A percentile compares a stretch with the other conserved stretches of the same genome.
Conservation (phyloP, 2,329 filamentous ascomycete species). For the Xylariales sp. region DNA sequence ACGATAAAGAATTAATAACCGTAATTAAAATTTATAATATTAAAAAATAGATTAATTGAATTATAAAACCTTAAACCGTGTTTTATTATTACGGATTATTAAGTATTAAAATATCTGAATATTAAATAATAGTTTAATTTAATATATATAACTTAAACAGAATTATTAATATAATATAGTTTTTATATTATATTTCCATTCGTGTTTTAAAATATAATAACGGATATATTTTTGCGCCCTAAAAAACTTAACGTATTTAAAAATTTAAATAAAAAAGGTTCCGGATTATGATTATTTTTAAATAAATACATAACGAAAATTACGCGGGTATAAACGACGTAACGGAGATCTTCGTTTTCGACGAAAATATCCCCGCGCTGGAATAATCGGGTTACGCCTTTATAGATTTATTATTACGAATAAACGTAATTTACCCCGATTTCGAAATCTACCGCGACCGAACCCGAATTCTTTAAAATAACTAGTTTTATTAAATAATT, state of each 20-base stretch:
- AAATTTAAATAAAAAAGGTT: conserved; percentile 5
- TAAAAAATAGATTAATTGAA: too few relatives aligned
- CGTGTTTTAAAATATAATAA: conserved; percentile 1
- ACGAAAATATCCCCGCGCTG: too few relatives aligned
- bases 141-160: not conserved
- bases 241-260: not conserved
- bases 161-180: too few relatives aligned
- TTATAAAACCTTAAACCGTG: too few relatives aligned
- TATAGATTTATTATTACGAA: not conserved
- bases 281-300: not conserved
- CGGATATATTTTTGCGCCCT: conserved; percentile 5
- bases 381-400: fast-evolving
- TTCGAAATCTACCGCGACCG: not conserved
- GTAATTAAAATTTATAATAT: too few relatives aligned
- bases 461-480: not conserved
- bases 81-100: too few relatives aligned
- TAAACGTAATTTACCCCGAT: not conserved
- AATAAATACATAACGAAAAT: too few relatives aligned
- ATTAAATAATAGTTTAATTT: too few relatives aligned
- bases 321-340: too few relatives aligned
- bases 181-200: too few relatives aligned
- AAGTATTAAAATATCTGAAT: too few relatives aligned
- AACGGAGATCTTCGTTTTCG: not conserved
- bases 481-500: not conserved
- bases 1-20: too few relatives aligned